These are phyloP conservation scores for Dioscorea cayenensis DNA, from an alignment of 116 monocot species.

Conservation along the genomic window DNA sequence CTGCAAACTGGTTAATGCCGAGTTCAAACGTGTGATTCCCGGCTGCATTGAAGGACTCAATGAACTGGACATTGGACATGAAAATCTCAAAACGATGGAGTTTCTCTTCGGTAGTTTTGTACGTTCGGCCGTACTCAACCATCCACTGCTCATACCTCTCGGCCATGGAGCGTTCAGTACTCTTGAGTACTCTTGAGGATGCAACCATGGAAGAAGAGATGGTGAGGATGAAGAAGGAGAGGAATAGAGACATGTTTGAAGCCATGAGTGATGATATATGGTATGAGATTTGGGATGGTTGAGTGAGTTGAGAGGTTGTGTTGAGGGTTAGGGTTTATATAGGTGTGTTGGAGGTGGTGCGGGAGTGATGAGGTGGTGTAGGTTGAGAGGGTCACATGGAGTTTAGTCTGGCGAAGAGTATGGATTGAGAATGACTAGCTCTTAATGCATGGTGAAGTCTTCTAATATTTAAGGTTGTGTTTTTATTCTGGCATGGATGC, in stretches of 20 bases:
- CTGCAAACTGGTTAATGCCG: constrained; percentile 4
- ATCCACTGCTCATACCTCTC: constrained; percentile 9
- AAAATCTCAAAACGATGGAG: constrained; percentile 8
- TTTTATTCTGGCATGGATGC: too few relatives aligned
- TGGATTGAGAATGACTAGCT: too few relatives aligned
- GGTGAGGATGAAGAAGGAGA: background rate
- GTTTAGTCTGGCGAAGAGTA: too few relatives aligned
- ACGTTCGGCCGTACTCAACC: background rate
- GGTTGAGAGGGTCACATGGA: too few relatives aligned
- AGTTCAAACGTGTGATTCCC: constrained; percentile 1
- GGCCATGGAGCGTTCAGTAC: background rate
- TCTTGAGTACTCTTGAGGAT: background rate
- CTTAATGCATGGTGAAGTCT: too few relatives aligned
- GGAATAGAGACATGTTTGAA: background rate
- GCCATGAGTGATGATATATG: too few relatives aligned
- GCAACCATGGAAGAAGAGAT: background rate
- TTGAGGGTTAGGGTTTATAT: too few relatives aligned
- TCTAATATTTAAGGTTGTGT: too few relatives aligned
- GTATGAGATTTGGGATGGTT: too few relatives aligned
- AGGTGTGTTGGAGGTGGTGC: too few relatives aligned
- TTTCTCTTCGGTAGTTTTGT: constrained; percentile 5
- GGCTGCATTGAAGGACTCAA: constrained; percentile 5
- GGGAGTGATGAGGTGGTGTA: too few relatives aligned
- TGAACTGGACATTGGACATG: constrained; percentile 3
- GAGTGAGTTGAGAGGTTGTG: too few relatives aligned